Base-by-base conservation (phyloP, 345 rosid species). In the Lepidium africanum region DNA sequence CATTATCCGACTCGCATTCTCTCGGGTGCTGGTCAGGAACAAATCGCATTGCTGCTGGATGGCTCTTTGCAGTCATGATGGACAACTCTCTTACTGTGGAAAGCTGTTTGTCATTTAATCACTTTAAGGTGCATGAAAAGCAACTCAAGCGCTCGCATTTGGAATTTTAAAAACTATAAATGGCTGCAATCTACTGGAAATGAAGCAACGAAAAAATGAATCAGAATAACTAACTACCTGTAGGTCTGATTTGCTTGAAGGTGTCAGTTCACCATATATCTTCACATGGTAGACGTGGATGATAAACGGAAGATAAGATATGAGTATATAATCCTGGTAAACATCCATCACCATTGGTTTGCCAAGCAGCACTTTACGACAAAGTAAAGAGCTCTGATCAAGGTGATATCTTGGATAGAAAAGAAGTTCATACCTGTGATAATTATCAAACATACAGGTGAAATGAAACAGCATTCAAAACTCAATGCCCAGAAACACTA, bases 101-200 rank as follows among this genome's bases (percentile, higher is more conserved):
- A 87, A 94, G 97, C 99, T 94, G 96, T 94, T 91, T 81, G 97
- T 91, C 99, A 94, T 89, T 86, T 94, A 80, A 91, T 91, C 91
- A 94, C 95, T 94, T 93, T 80, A 86, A 83, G 86, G 85, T 77
- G 80, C 74, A 87, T 82, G 83, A 78, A 81, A 75, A 74, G 79
- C 66, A 80, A 76, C 76, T 73, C 73, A 53, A 67, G 42, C 42
- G n/a, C 57, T 60, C 19, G 3, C 69, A 74, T 59, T 39, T 36
- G 57, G 15, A 71, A 73, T 23, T 14, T 37, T 56, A 63, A 59
- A 60, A 53, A n/a, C 3, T 46, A 33, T 35, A 57, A 4, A 40
- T 61, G 25, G 62, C 38, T 32, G 62, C 60, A 70, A 41, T 16
- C 33, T 33, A 73, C 16, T 50, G 66, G 23, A 59, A 64, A 15